phyloP scores from a whole-genome alignment of 305 asterid species.

The Solanum hybrid region DNA sequence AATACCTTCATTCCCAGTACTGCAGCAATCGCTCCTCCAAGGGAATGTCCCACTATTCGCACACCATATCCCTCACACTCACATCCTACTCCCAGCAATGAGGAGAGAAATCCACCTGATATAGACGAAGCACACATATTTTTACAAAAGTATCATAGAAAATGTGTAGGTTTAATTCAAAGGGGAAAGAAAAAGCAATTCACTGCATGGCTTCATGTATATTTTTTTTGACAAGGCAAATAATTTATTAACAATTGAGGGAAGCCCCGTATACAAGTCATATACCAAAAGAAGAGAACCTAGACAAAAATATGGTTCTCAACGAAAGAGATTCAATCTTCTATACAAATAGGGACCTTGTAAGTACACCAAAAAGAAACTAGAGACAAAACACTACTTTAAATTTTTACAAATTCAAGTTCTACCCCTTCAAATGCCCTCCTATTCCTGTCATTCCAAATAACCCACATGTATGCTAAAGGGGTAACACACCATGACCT shows the following conservation, averaged over 20 bases:
- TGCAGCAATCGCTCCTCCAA: conserved; percentile 27
- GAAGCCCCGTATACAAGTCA: background rate
- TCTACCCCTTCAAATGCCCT: background rate
- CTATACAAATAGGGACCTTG: background rate
- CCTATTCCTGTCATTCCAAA: background rate
- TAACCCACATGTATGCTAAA: background rate
- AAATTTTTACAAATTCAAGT: background rate
- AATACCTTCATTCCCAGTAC: conserved; percentile 19
- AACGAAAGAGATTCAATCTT: background rate
- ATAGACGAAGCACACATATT: background rate
- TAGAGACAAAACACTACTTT: background rate
- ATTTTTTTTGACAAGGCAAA: background rate
- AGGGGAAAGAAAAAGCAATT: background rate
- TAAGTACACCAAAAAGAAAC: background rate
- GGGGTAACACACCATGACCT: background rate
- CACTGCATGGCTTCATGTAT: background rate
- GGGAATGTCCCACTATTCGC: conserved; percentile 27
- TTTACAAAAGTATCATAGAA: background rate
- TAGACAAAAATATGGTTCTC: background rate
- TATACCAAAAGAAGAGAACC: background rate
- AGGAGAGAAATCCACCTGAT: conserved; percentile 22
- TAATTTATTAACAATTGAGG: background rate
- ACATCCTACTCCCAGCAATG: conserved; percentile 16
- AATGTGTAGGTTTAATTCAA: background rate
- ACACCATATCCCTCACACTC: conserved; percentile 24